Percentiles rank a stretch among this genome's conserved stretches.
These are phyloP conservation scores for Aegilops bicornis DNA, from an alignment of 176 grass and related monocot species.

Conservation along the genomic window DNA sequence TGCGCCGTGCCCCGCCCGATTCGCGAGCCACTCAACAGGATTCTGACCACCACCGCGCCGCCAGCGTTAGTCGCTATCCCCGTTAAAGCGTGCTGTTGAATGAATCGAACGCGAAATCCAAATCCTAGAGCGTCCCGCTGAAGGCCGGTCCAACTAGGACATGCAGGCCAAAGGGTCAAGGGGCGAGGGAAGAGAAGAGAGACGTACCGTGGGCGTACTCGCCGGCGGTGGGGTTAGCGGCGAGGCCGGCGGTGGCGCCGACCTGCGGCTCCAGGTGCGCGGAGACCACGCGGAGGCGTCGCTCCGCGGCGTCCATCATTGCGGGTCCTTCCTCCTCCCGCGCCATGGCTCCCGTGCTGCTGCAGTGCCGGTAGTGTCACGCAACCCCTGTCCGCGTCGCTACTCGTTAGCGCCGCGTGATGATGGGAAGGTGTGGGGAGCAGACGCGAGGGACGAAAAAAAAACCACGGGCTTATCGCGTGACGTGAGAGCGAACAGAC, in stretches of 20 bases:
- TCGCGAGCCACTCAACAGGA: neutral
- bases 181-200: neutral
- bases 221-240: slow-evolving; percentile 50
- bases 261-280: slow-evolving; percentile 47
- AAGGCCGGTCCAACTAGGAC: neutral
- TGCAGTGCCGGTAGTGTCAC: neutral
- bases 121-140: neutral
- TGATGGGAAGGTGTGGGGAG: neutral
- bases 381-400: neutral
- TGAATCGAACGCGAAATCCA: neutral
- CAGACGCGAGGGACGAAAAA: neutral
- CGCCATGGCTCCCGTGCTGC: neutral
- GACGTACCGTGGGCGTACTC: slow-evolving; percentile 70
- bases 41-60: neutral
- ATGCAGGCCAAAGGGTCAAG: neutral
- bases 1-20: neutral
- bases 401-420: slow-evolving; percentile 5
- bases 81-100: neutral
- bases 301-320: slow-evolving; percentile 64
- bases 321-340: slow-evolving; percentile 17
- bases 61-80: slow-evolving; percentile 1
- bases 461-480: neutral
- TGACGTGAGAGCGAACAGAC: neutral
- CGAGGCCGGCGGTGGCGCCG: slow-evolving; percentile 8
- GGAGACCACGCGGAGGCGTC: slow-evolving; percentile 61